phyloP scores from a whole-genome alignment of 441 rosid species.

The Arabidopsis lyrata region DNA sequence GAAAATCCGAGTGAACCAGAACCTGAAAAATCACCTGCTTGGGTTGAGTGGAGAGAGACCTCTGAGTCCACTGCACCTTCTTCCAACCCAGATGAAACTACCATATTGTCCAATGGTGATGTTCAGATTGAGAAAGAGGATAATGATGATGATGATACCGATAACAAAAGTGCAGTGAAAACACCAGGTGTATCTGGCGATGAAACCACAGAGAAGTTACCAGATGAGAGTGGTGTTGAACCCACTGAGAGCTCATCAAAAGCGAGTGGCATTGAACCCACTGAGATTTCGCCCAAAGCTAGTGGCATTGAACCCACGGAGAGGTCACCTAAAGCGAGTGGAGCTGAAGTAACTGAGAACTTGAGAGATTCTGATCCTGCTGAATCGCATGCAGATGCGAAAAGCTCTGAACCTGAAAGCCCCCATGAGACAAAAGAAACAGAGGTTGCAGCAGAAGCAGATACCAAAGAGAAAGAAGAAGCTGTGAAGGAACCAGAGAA shows the following conservation, averaged over 20 bases:
- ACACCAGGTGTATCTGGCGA: slow-evolving; percentile 24
- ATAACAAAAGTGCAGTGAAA: slow-evolving; percentile 32
- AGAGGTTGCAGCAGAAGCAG: slow-evolving; percentile 29
- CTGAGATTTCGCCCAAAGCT: slow-evolving; percentile 24
- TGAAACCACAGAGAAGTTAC: slow-evolving; percentile 26
- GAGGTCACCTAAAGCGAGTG: background rate
- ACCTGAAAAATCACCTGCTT: slow-evolving; percentile 64
- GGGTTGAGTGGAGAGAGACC: slow-evolving; percentile 96
- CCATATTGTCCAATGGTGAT: slow-evolving; percentile 53
- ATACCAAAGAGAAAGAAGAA: slow-evolving; percentile 35
- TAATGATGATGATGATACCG: slow-evolving; percentile 46
- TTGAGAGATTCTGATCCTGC: slow-evolving; percentile 25
- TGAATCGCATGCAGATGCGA: slow-evolving; percentile 27
- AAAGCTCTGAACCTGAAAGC: slow-evolving; percentile 27
- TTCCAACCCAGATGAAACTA: slow-evolving; percentile 46
- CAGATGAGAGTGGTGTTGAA: slow-evolving; percentile 28
- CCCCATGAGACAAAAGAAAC: slow-evolving; percentile 33
- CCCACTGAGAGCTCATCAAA: background rate
- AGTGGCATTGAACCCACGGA: slow-evolving; percentile 2
- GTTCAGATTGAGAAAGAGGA: slow-evolving; percentile 49
- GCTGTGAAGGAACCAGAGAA: slow-evolving; percentile 36
- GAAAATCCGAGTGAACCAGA: slow-evolving; percentile 55
- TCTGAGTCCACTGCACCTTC: slow-evolving; percentile 58
- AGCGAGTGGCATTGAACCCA: slow-evolving; percentile 18
- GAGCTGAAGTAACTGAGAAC: slow-evolving; percentile 12